phyloP scores from a whole-genome alignment of 768 basidiomycete species.

The Amanita rimosa region DNA sequence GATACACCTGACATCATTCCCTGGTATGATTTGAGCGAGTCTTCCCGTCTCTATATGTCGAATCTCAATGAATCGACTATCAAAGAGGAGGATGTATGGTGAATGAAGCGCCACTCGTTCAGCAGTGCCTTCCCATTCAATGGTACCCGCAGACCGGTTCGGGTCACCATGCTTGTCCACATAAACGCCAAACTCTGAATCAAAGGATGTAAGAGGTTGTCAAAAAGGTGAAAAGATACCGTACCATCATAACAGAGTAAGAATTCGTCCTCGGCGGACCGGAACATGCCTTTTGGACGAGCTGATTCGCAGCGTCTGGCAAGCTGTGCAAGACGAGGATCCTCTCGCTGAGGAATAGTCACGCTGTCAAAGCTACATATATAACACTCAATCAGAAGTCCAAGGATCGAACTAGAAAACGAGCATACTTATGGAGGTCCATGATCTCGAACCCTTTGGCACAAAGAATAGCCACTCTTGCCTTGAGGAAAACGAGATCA shows the following conservation, averaged over 20 bases:
- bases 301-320: constrained; percentile 75
- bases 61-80: constrained; percentile 84
- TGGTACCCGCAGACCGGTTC: constrained; percentile 52
- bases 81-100: constrained; percentile 82
- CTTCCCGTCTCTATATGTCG: constrained; percentile 75
- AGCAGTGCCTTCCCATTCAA: constrained; percentile 93
- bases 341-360: constrained; percentile 74
- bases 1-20: constrained; percentile 72
- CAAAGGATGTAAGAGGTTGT: background rate
- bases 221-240: constrained; percentile 9
- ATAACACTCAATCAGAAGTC: background rate
- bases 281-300: constrained; percentile 83
- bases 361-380: constrained; percentile 76
- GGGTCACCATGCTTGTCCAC: constrained; percentile 90
- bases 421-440: constrained; percentile 81
- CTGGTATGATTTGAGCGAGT: constrained; percentile 72
- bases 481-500: constrained; percentile 86
- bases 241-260: constrained; percentile 81
- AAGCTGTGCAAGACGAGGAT: constrained; percentile 48
- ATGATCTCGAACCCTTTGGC: constrained; percentile 96
- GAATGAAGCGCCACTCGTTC: constrained; percentile 84
- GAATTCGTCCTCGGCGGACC: constrained; percentile 79
- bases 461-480: constrained; percentile 87
- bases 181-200: constrained; percentile 78
- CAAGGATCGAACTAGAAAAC: background rate